phyloP scores from a whole-genome alignment of 2,329 filamentous ascomycete genomes.

The Aspergillus amoenus region DNA sequence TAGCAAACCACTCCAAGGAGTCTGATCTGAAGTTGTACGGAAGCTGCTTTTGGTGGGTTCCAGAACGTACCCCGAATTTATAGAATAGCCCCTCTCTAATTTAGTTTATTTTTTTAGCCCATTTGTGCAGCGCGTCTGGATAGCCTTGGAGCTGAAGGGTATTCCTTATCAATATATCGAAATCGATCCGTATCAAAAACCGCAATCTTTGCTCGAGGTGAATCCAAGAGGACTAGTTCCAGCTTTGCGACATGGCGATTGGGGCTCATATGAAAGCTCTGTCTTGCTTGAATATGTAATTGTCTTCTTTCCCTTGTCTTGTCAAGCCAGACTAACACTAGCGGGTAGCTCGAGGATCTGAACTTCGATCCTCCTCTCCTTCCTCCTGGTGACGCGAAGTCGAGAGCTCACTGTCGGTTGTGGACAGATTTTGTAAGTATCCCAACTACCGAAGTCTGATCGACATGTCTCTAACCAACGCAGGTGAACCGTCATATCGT shows the following conservation, averaged over 20 bases:
- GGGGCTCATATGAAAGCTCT: constrained; percentile 78
- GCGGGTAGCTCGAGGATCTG: constrained; percentile 68
- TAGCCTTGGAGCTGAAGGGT: constrained; percentile 76
- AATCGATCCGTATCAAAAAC: constrained; percentile 75
- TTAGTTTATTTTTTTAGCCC: constrained; percentile 53
- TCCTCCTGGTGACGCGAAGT: constrained; percentile 62
- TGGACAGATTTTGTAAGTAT: constrained; percentile 74
- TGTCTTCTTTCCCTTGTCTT: constrained; percentile 1
- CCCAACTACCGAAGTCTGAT: constrained; percentile 12
- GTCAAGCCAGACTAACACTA: not conserved
- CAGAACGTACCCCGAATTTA: not conserved
- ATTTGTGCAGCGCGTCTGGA: constrained; percentile 87
- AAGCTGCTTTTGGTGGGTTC: constrained; percentile 74
- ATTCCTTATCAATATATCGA: constrained; percentile 84
- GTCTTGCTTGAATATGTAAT: constrained; percentile 82
- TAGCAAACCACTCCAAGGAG: constrained; percentile 68
- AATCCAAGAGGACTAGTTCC: constrained; percentile 76
- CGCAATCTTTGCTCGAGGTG: constrained; percentile 68
- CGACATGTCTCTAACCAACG: constrained; percentile 5
- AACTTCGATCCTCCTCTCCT: constrained; percentile 60
- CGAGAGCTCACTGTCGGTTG: constrained; percentile 71
- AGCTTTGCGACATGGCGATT: constrained; percentile 73
- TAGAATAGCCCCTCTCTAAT: constrained; percentile 16
- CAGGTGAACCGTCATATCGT: constrained; percentile 75
- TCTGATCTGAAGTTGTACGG: constrained; percentile 74